Conservation (phyloP, 2,329 filamentous ascomycete genomes). For the Scopulariopsis brevicaulis region DNA sequence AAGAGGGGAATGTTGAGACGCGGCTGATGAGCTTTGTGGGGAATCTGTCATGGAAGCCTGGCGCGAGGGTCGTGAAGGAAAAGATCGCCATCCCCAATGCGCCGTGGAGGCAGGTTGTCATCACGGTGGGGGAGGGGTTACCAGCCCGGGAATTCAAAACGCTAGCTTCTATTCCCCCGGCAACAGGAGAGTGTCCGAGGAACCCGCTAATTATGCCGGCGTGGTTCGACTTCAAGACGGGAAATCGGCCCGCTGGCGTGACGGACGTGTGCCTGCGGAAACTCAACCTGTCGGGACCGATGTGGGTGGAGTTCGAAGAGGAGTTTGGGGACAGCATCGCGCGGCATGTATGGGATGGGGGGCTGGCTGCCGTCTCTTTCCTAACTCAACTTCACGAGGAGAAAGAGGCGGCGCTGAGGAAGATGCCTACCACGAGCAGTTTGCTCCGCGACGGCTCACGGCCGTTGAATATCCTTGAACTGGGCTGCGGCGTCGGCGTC, state of each 20-base stretch:
- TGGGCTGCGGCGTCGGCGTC: constrained; percentile 46
- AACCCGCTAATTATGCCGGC: constrained; percentile 30
- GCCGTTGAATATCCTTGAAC: constrained; percentile 34
- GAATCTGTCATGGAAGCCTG: not conserved
- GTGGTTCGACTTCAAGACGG: constrained; percentile 20
- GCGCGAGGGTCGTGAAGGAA: not conserved
- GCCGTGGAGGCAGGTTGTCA: not conserved
- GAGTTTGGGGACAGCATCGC: constrained; percentile 50
- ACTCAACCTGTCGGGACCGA: not conserved
- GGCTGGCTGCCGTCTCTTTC: constrained; percentile 30
- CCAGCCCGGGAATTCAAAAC: not conserved
- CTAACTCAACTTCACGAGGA: constrained; percentile 9
- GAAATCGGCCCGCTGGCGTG: constrained; percentile 6
- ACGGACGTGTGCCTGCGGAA: constrained; percentile 15
- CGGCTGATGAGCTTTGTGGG: not conserved
- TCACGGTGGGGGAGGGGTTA: not conserved
- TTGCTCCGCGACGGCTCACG: constrained; percentile 1
- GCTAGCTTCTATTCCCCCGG: not conserved
- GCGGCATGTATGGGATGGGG: constrained; percentile 47
- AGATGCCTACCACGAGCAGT: not conserved
- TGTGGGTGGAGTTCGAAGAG: constrained; percentile 33
- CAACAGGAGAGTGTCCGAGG: not conserved
- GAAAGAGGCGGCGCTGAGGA: not conserved
- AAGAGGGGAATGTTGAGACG: constrained; percentile 5
- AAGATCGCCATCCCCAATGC: not conserved